A percentile compares a stretch with the other conserved stretches of the same genome.
These are phyloP conservation scores for Tuber aestivum DNA, from an alignment of 495 filamentous ascomycete species.

Conservation along the genomic window DNA sequence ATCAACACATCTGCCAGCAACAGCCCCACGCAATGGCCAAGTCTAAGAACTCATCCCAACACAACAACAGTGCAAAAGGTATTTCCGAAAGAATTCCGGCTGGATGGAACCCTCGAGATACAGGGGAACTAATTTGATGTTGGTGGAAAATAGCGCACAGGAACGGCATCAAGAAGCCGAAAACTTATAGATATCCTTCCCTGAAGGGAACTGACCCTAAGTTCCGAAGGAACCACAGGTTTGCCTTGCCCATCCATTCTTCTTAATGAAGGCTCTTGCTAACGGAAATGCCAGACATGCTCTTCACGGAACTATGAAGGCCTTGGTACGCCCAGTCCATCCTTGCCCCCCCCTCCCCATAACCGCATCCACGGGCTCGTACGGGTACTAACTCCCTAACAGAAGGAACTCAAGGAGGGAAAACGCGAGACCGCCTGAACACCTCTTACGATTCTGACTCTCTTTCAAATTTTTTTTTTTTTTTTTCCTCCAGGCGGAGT, in stretches of 20 bases:
- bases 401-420: constrained; percentile 98
- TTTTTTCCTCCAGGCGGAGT: constrained; percentile 19
- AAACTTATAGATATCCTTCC: constrained; percentile 96
- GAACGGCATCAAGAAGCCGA: constrained; percentile 97
- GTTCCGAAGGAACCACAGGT: constrained; percentile 97
- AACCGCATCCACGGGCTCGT: not conserved
- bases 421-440: constrained; percentile 85
- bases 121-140: constrained; percentile 14
- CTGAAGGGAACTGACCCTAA: constrained; percentile 98
- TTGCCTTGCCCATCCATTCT: constrained; percentile 2
- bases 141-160: constrained; percentile 32
- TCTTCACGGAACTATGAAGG: constrained; percentile 95
- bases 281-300: constrained; percentile 58
- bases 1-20: constrained; percentile 19
- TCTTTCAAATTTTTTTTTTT: constrained; percentile 18
- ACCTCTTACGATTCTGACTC: constrained; percentile 18
- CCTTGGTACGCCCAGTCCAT: constrained; percentile 65
- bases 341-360: constrained; percentile 4
- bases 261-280: constrained; percentile 6
- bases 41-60: constrained; percentile 99
- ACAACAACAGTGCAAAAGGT: constrained; percentile 97
- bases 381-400: constrained; percentile 49
- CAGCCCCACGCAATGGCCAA: constrained; percentile 53
- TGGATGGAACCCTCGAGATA: not conserved
- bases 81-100: constrained; percentile 44